Evolutionary conservation across 2,329 filamentous ascomycete species (phyloP), one percentile per base, ranked within the genome.

Genomic region (Verticillium isaacii): DNA sequence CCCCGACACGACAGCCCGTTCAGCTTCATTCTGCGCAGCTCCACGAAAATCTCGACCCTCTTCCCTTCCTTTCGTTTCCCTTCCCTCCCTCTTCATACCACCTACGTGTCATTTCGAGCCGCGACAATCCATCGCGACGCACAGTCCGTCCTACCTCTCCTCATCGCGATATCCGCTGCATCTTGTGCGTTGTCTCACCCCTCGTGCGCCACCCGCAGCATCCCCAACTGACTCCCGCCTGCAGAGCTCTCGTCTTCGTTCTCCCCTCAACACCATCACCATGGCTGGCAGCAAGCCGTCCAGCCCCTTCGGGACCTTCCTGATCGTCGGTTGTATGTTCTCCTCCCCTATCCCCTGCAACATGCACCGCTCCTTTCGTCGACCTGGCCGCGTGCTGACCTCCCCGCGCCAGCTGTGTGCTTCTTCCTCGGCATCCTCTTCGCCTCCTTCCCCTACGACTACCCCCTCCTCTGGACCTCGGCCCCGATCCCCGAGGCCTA

Each of bases 351-450:
- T 41, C 54, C 50, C 60, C 56, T 60, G 59, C 34, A 41, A 63
- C 61, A n/a, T 57, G 41, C 23, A 19, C 56, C 63, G 25, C 32
- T 29, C 34, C 34, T 36, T 11, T 6, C 9, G 9, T 36, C 9
- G 34, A 36, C 9, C 7, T 19, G 6, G n/a, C 39, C 25, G 29
- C 32, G 23, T 34, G 45, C 55, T 57, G 34, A 60, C 36, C 36
- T 50, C 32, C 52, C 12, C 23, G 19, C 32, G 23, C 60, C 69
- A 93, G 90, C 90, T 66, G 93, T 91, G 67, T 97, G 92, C 77
- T 99, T 99, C 86, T 97, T 98, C 85, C 90, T 99, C 66, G 95
- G 95, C 70, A 93, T 98, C 76, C 89, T 99, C 77, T 99, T 98
- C 85, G 93, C 93, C 70, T 88, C 89, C 66, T 96, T 98, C 78